These are phyloP conservation scores for Rubroshorea leprosula DNA, from an alignment of 345 rosid species.

Conservation along the genomic window DNA sequence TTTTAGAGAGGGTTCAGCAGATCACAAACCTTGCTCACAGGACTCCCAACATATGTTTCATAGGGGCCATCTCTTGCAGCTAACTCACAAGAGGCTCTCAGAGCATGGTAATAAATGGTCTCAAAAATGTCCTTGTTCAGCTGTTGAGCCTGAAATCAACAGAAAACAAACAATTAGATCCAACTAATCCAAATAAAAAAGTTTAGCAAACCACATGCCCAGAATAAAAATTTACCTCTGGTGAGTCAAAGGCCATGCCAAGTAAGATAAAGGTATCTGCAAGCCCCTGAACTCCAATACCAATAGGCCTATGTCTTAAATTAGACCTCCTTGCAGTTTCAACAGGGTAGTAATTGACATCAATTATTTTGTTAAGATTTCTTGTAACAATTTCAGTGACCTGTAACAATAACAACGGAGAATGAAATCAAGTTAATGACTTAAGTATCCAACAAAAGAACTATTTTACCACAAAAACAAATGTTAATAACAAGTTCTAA, in stretches of 20 bases:
- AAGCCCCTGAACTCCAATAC: conserved; percentile 95
- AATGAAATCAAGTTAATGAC: not conserved
- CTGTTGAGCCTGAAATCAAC: conserved; percentile 62
- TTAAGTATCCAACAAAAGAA: too few species aligned
- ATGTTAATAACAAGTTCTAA: not conserved
- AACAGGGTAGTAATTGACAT: conserved; percentile 88
- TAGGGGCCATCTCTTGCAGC: conserved; percentile 73
- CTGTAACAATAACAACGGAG: conserved; percentile 30
- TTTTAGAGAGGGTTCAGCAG: not conserved
- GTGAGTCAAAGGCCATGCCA: conserved; percentile 88
- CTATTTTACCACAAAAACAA: not conserved
- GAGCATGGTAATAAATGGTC: conserved; percentile 80
- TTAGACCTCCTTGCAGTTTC: conserved; percentile 84
- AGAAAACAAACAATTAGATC: conserved; percentile 18
- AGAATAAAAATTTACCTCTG: conserved; percentile 48
- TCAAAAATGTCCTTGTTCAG: conserved; percentile 88
- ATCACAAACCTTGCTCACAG: conserved; percentile 80
- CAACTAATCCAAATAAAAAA: not conserved
- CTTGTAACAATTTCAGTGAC: conserved; percentile 15
- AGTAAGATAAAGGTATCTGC: conserved; percentile 89
- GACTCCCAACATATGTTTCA: conserved; percentile 75
- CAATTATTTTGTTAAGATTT: conserved; percentile 76
- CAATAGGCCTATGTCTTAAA: conserved; percentile 79
- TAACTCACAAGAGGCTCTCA: conserved; percentile 64
- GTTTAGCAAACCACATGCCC: not conserved